A percentile compares a stretch with the other conserved stretches of the same genome.
phyloP scores from a whole-genome alignment of 306 rosid species.

The Corylus heterophylla region DNA sequence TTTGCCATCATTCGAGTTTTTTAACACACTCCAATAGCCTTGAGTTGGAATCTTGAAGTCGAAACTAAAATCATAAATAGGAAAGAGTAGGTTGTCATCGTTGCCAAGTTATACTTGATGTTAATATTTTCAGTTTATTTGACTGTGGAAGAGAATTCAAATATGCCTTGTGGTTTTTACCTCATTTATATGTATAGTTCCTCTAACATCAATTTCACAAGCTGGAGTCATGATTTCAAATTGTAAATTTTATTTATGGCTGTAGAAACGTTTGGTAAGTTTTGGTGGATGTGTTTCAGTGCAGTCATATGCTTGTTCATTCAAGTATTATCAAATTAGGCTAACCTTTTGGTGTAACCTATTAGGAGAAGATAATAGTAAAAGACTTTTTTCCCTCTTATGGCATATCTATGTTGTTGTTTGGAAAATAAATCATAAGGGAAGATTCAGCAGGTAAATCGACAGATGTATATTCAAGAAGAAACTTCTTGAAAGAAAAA shows the following conservation, averaged over 20 bases:
- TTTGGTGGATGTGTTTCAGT: neutral
- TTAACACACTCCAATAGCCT: slow-evolving; percentile 1
- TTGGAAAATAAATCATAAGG: no score
- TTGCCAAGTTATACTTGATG: no score
- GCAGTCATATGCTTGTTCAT: neutral
- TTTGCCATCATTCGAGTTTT: neutral
- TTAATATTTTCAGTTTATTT: neutral
- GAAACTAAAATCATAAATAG: no score
- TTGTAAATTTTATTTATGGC: neutral
- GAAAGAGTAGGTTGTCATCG: no score
- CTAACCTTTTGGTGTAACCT: neutral
- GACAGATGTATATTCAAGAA: no score
- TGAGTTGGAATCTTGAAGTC: neutral
- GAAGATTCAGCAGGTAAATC: no score
- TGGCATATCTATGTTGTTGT: no score
- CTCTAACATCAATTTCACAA: neutral
- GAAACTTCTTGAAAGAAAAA: no score
- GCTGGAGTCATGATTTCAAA: neutral
- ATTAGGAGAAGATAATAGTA: no score
- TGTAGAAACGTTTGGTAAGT: neutral
- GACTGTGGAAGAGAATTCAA: slow-evolving; percentile 18
- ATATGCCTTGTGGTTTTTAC: slow-evolving; percentile 6
- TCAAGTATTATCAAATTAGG: neutral
- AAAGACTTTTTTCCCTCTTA: no score
- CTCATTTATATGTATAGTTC: slow-evolving; percentile 9